phyloP scores from a whole-genome alignment of 306 rosid species.

The Pueraria montana region DNA sequence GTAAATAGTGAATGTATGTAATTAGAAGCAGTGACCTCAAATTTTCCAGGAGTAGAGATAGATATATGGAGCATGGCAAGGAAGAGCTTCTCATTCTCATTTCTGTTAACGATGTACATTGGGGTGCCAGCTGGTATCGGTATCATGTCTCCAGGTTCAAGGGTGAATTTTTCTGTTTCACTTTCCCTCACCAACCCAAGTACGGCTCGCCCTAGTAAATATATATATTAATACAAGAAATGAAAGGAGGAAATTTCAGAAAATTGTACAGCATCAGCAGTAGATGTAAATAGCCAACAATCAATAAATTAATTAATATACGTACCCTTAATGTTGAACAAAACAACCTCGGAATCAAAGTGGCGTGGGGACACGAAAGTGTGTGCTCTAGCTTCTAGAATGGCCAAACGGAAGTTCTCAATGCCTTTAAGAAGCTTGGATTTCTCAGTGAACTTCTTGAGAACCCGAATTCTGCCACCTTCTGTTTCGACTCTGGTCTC shows the following conservation, averaged over 20 bases:
- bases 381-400: slow-evolving; percentile 56
- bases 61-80: slow-evolving; percentile 56
- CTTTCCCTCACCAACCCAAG: slow-evolving; percentile 60
- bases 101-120: slow-evolving; percentile 65
- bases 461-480: slow-evolving; percentile 60
- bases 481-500: slow-evolving; percentile 53
- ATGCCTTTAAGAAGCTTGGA: slow-evolving; percentile 68
- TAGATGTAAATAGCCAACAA: not conserved
- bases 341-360: slow-evolving; percentile 64
- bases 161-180: slow-evolving; percentile 56
- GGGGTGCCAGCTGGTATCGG: slow-evolving; percentile 70
- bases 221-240: not conserved
- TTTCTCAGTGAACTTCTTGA: slow-evolving; percentile 56
- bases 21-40: slow-evolving; percentile 53
- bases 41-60: slow-evolving; percentile 55
- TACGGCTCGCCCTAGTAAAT: slow-evolving; percentile 60
- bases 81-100: slow-evolving; percentile 64
- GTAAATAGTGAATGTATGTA: no score
- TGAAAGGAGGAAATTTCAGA: not conserved
- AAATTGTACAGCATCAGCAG: not conserved
- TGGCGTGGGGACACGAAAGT: slow-evolving; percentile 67
- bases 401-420: slow-evolving; percentile 62
- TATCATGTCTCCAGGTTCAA: slow-evolving; percentile 68
- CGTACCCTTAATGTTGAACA: slow-evolving; percentile 63
- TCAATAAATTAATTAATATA: not conserved